Evolutionary conservation across 441 rosid genomes (phyloP).

Genomic region (California macrophylla): DNA sequence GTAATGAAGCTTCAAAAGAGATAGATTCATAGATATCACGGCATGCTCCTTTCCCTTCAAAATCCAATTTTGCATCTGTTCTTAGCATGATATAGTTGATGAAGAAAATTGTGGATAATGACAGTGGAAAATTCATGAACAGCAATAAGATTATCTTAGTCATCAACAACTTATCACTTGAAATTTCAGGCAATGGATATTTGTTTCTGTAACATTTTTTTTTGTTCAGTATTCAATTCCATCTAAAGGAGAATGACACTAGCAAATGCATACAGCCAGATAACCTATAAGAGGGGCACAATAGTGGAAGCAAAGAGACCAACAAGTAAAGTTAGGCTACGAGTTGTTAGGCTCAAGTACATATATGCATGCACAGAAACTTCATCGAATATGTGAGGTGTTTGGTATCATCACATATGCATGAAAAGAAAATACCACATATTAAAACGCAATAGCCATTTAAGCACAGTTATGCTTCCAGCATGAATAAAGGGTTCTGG

Average conservation of each 20-base stretch:
- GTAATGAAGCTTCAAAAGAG: neutral
- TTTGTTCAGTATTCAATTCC: neutral
- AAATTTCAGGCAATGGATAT: neutral
- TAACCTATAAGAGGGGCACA: neutral
- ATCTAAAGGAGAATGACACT: neutral
- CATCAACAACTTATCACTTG: neutral
- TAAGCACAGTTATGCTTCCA: neutral
- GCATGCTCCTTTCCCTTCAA: neutral
- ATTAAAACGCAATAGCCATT: neutral
- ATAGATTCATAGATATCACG: neutral
- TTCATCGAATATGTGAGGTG: neutral
- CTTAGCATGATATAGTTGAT: slow-evolving; percentile 3
- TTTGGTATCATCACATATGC: neutral
- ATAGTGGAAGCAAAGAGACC: neutral
- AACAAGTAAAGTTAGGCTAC: neutral
- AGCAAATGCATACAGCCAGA: neutral
- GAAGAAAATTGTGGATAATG: neutral
- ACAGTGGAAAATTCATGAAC: neutral
- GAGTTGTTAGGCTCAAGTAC: neutral
- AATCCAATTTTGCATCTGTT: slow-evolving; percentile 4
- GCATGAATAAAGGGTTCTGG: too few relatives aligned
- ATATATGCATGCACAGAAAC: neutral
- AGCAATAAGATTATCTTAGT: neutral
- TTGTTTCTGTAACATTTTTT: neutral
- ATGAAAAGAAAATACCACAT: neutral